Evolutionary conservation across 129 eudicot genomes (phyloP).

Genomic region (Helianthus annuus): HanXRQr2.0-SUNRISE NC_035433.2:21060513-21061012

Average conservation of each 20-base stretch:
- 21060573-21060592: slow-evolving; percentile 25
- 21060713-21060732: slow-evolving; percentile 11
- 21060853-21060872: too few species aligned
- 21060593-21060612: not conserved
- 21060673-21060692: not conserved
- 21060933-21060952: too few species aligned
- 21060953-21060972: too few species aligned
- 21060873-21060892: not conserved
- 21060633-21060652: slow-evolving; percentile 9
- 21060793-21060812: not conserved
- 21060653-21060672: not conserved
- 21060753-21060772: too few species aligned
- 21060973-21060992: too few species aligned
- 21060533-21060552: slow-evolving; percentile 40
- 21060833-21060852: too few species aligned
- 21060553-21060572: slow-evolving; percentile 37
- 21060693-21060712: not conserved
- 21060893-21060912: not conserved
- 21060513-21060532: slow-evolving; percentile 33
- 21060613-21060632: not conserved
- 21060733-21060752: not conserved
- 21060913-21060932: too few species aligned
- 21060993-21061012: too few species aligned
- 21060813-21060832: not conserved
- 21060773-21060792: not conserved